Evolutionary conservation across 495 filamentous ascomycete species (phyloP).

Genomic region (Chaetomium tenue): DNA sequence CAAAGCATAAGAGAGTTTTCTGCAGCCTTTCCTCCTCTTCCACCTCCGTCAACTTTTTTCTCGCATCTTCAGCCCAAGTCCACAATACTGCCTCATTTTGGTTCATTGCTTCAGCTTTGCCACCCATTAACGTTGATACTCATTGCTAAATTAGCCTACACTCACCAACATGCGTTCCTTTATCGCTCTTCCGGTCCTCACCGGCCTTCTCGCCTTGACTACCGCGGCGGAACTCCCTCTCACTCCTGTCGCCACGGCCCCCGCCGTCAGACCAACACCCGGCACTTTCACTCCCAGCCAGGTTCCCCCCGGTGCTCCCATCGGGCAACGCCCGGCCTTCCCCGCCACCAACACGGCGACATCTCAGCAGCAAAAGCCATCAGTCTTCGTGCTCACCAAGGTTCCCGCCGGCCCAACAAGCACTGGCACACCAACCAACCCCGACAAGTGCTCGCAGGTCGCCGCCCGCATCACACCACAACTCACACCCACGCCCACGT

Average conservation of each 20-base stretch:
- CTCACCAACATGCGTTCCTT: constrained; percentile 16
- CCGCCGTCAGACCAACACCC: not conserved
- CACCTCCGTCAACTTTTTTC: constrained; percentile 2
- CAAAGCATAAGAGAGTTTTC: not conserved
- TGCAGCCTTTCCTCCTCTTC: not conserved
- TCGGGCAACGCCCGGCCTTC: not conserved
- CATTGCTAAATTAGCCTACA: not conserved
- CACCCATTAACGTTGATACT: not conserved
- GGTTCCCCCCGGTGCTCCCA: not conserved
- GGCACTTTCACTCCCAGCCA: not conserved
- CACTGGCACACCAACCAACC: not conserved
- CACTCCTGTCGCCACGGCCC: constrained; percentile 4
- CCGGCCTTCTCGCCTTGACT: constrained; percentile 15
- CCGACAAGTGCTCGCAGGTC: constrained; percentile 8
- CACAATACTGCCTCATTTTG: constrained; percentile 9
- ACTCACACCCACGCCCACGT: constrained; percentile 12
- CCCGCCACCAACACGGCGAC: not conserved
- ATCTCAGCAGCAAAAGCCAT: not conserved
- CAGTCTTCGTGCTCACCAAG: constrained; percentile 2
- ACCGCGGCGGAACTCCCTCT: constrained; percentile 4
- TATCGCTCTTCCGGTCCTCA: constrained; percentile 1
- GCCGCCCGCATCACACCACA: constrained; percentile 11
- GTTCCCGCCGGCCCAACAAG: not conserved
- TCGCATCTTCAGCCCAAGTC: constrained; percentile 15
- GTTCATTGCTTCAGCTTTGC: not conserved